Base-by-base conservation (phyloP, 2,329 filamentous ascomycete species). In the Alternaria angustiovoidea region DNA sequence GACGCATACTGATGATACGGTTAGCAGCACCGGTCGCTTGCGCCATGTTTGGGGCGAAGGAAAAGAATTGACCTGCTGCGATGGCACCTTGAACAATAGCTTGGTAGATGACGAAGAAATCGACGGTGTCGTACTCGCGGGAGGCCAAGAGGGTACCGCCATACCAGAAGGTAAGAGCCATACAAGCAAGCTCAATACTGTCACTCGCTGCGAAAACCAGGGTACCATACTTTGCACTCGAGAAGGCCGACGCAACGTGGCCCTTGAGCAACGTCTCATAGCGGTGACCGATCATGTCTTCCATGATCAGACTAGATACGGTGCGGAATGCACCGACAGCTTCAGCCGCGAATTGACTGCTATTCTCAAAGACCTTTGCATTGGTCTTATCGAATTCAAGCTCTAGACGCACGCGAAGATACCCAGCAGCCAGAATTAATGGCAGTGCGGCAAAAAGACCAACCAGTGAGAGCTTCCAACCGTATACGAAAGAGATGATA, bases 391-490 rank as follows among this genome's bases (percentile, higher is more conserved):
- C 89, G 60, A 92, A 91, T 62, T 88, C 81, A n/a, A 88, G 75
- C 74, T 91, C 89, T 65, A 85, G 81, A n/a, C 81, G 78, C 43
- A 88, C 77, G 12, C 86, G 81, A 63, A 83, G 75, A 61, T 82
- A 87, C 3, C 81, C 82, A 11, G 83, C 81, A 4, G 75, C 65
- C 7, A 87, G 76, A 4, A 86, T 81, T 7, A 84, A 75, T 1
- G 86, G 86, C 54, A 86, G 73, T 0, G 82, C 80, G 2, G 90
- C 86, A 66, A 87, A 90, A 8, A 88, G 80, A 0, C 86, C 84
- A 0, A 94, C 88, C 0, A 93, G 79, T 0, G 89, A 87, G 8
- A 94, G 82, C 74, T 93, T 94, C 91, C 91, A 94, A 1, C 89
- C 89, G 72, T 90, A 92, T 4, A 84, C 81, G 68, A 92, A 93